Percentiles rank a stretch among this genome's conserved stretches.
Evolutionary conservation across 2,329 filamentous ascomycete genomes (phyloP).

Genomic region (Paecilomyces fulvus): DNA sequence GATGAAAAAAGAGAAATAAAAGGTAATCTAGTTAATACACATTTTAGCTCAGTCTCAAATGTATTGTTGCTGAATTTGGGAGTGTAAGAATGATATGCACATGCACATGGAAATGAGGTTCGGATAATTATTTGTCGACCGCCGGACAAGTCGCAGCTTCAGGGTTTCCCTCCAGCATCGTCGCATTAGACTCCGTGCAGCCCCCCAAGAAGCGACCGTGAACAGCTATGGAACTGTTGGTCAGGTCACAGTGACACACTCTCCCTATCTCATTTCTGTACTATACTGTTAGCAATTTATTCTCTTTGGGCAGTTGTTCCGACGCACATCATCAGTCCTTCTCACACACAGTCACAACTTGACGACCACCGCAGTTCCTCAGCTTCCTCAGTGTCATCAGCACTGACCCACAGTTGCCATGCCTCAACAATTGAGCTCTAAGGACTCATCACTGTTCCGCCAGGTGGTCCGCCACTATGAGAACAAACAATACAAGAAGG

Average conservation of each 20-base stretch:
- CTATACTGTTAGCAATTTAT: conserved; percentile 4
- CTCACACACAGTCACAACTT: conserved; percentile 23
- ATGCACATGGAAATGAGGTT: not conserved
- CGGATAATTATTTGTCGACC: conserved; percentile 9
- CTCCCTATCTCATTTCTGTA: not conserved
- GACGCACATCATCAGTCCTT: conserved; percentile 25
- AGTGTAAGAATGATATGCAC: not conserved
- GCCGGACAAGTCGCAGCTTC: not conserved
- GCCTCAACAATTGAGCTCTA: conserved; percentile 52
- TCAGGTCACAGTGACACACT: not conserved
- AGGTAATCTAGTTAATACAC: not conserved
- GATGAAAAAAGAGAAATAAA: not conserved
- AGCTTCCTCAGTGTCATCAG: conserved; percentile 12
- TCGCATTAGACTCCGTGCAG: not conserved
- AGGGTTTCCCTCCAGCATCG: not conserved
- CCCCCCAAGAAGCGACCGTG: not conserved
- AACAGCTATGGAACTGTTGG: not conserved
- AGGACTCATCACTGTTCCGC: conserved; percentile 90
- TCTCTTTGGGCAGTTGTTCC: conserved; percentile 14
- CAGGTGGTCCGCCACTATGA: conserved; percentile 95
- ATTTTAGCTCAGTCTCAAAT: not conserved
- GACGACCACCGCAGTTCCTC: conserved; percentile 10
- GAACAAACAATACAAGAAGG: conserved; percentile 95
- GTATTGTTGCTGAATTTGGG: not conserved
- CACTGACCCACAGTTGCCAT: conserved; percentile 26